phyloP scores from a whole-genome alignment of 2,329 filamentous ascomycete genomes.

The Fusarium sp. region DNA sequence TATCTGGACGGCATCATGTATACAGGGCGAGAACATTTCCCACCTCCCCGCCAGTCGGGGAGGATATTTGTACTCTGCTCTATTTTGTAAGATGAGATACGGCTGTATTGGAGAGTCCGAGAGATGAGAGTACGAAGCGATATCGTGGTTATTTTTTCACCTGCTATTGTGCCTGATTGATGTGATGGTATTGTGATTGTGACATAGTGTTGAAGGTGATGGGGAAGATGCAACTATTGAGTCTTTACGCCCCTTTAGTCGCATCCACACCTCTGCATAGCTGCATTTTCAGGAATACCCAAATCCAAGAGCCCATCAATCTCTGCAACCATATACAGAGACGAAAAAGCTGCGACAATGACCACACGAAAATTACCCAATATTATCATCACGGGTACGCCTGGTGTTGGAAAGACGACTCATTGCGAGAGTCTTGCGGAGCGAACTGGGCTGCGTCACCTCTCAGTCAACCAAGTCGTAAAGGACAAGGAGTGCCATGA shows the following conservation, averaged over 20 bases:
- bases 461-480: slow-evolving; percentile 90
- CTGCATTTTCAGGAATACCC: slow-evolving; percentile 11
- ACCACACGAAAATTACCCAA: slow-evolving; percentile 74
- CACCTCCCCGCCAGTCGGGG: slow-evolving; percentile 33
- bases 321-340: slow-evolving; percentile 33
- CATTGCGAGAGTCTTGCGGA: slow-evolving; percentile 86
- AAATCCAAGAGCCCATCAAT: slow-evolving; percentile 29
- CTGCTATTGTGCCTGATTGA: not conserved
- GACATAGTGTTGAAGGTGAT: not conserved
- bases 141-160: slow-evolving; percentile 35
- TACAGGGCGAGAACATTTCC: slow-evolving; percentile 29
- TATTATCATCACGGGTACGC: slow-evolving; percentile 94
- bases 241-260: slow-evolving; percentile 28
- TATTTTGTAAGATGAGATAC: slow-evolving; percentile 44
- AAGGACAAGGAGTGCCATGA: slow-evolving; percentile 91
- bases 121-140: slow-evolving; percentile 38
- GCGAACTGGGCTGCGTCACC: slow-evolving; percentile 80
- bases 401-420: slow-evolving; percentile 94
- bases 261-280: slow-evolving; percentile 24
- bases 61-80: slow-evolving; percentile 22
- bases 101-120: slow-evolving; percentile 38
- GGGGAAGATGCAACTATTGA: slow-evolving; percentile 20
- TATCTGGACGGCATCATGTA: slow-evolving; percentile 44
- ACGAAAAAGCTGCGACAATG: slow-evolving; percentile 14
- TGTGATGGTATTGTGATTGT: not conserved